Evolutionary conservation across 2,329 filamentous ascomycete genomes (phyloP), one percentile per base, ranked within the genome.

Genomic region (Mycosphaerella sp.): DNA sequence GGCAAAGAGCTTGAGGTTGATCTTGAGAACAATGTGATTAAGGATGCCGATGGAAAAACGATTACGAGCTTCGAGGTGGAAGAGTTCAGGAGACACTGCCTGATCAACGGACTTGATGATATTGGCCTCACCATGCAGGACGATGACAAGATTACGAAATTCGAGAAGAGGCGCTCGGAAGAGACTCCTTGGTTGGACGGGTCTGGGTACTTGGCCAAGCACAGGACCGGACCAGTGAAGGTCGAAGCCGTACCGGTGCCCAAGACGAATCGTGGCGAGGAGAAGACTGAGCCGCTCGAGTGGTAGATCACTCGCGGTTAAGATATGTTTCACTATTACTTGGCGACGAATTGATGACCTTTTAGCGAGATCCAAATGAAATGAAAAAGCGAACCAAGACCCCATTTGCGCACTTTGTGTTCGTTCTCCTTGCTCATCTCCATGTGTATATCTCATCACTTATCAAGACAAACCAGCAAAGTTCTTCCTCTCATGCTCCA

Each of bases 181-280:
- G 80, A 88, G 55, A 95, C 87, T 17, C 91, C 93, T 2, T 97
- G 91, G 91, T 73, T 97, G 59, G 89, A 96, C 65, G 93, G 91
- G 30, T 83, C 78, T 37, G 87, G 83, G 0, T 97, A 95, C 68
- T 77, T 97, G 53, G 78, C 75, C 57, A 72, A 76, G 50, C 75
- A 76, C 58, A 67, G 76, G 49, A 71, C 68, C 55, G 78, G 79
- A 3, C 77, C 81, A 1, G 80, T 82, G 8, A 82, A 79, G 74
- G 73, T 85, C 16, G 74, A 80, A 63, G 81, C 82, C 9, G 79
- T 74, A 9, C 82, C 87, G 4, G 84, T 95, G 36, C 88, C 90
- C 35, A 91, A 84, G 75, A 95, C 90, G 56, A 96, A 95, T 73
- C 76, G 88, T 13, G 90, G 90, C 1, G 85, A 94, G 70, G 81